phyloP scores from a whole-genome alignment of 106 monocot genomes.

The Hemerocallis citrina region DNA sequence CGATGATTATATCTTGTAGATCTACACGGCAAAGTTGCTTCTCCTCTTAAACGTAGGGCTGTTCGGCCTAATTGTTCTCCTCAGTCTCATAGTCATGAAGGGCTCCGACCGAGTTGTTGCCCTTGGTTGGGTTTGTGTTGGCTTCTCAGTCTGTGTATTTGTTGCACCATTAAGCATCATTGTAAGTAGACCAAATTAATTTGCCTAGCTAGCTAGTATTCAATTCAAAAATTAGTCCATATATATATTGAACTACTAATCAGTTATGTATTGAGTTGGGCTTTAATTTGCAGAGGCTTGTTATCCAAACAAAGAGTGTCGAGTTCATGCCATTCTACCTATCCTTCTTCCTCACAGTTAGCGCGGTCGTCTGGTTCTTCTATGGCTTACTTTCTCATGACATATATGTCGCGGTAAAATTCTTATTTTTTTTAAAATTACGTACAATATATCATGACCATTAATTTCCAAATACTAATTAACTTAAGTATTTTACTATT shows the following conservation, averaged over 20 bases:
- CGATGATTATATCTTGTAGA: no score
- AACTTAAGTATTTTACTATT: no score
- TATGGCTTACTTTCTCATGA: conserved; percentile 48
- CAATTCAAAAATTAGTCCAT: neutral
- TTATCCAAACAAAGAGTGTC: conserved; percentile 46
- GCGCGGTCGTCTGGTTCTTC: conserved; percentile 39
- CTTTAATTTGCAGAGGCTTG: conserved; percentile 28
- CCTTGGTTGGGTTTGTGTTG: conserved; percentile 52
- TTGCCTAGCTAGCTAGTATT: no score
- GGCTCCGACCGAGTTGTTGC: conserved; percentile 19
- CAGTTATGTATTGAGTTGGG: no score
- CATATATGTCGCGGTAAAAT: conserved; percentile 38
- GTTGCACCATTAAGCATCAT: conserved; percentile 64
- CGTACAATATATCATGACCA: no score
- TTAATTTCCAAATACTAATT: no score
- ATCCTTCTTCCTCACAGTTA: conserved; percentile 50
- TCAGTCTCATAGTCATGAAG: conserved; percentile 21
- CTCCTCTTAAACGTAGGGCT: conserved; percentile 32
- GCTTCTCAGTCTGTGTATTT: conserved; percentile 49
- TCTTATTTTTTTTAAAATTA: neutral
- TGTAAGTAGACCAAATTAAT: conserved; percentile 24
- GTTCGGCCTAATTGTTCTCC: conserved; percentile 34
- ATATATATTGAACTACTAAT: no score
- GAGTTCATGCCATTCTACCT: conserved; percentile 65
- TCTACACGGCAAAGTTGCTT: conserved; percentile 22